Conservation (phyloP, 768 basidiomycete genomes). For the Tylopilus intermedius region DNA sequence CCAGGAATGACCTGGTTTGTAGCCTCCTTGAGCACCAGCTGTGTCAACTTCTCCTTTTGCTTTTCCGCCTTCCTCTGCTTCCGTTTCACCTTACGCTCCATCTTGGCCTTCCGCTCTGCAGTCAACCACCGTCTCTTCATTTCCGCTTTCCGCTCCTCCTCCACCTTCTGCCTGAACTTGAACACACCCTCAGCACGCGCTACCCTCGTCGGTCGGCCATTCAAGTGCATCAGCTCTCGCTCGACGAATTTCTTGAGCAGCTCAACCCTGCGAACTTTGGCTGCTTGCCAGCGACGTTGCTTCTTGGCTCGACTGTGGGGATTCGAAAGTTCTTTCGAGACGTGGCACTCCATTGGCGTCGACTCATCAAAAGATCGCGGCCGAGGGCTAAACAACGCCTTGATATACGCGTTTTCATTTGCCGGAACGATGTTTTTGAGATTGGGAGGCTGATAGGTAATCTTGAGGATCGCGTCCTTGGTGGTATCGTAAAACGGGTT, state of each 20-base stretch:
- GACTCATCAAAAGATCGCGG: conserved; percentile 44
- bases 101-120: conserved; percentile 34
- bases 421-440: conserved; percentile 36
- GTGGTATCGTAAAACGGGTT: conserved; percentile 58
- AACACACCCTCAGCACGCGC: conserved; percentile 71
- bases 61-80: conserved; percentile 41
- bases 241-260: conserved; percentile 51
- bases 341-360: conserved; percentile 59
- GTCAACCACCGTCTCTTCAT: conserved; percentile 53
- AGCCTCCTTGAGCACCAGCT: conserved; percentile 48
- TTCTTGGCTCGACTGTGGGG: conserved; percentile 82
- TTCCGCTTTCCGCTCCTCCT: conserved; percentile 53
- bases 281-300: conserved; percentile 67
- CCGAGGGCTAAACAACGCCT: conserved; percentile 40
- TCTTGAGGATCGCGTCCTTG: conserved; percentile 53
- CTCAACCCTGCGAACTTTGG: conserved; percentile 41
- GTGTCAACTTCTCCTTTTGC: conserved; percentile 51
- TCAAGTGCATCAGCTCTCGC: conserved; percentile 50
- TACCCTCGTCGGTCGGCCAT: conserved; percentile 56
- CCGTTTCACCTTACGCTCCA: conserved; percentile 32
- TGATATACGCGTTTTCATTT: conserved; percentile 57
- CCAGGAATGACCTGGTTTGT: conserved; percentile 57
- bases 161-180: conserved; percentile 62
- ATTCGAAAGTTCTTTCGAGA: conserved; percentile 70
- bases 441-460: conserved; percentile 67